phyloP scores from a whole-genome alignment of 2,329 filamentous ascomycete genomes.

The Bipolaris bicolor region DNA sequence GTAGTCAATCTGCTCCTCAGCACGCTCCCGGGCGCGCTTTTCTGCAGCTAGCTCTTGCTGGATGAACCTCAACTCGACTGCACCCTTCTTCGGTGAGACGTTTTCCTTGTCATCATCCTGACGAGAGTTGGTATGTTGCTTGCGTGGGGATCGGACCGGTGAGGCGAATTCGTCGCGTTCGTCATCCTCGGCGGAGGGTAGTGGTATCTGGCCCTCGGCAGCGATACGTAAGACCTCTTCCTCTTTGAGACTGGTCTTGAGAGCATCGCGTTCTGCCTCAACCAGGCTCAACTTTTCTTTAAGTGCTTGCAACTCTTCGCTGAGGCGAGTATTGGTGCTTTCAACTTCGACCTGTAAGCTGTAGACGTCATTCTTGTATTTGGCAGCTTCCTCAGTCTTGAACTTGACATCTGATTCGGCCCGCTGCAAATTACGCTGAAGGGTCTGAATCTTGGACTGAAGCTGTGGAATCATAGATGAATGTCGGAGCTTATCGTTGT shows the following conservation, averaged over 20 bases:
- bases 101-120: conserved; percentile 56
- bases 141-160: conserved; percentile 60
- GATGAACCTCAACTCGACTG: conserved; percentile 55
- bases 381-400: conserved; percentile 41
- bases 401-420: conserved; percentile 41
- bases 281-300: conserved; percentile 68
- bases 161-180: conserved; percentile 68
- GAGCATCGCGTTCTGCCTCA: conserved; percentile 76
- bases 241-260: conserved; percentile 73
- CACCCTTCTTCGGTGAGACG: conserved; percentile 51
- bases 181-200: conserved; percentile 60
- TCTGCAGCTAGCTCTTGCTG: conserved; percentile 60
- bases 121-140: conserved; percentile 54
- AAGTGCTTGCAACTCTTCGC: conserved; percentile 69
- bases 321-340: conserved; percentile 67
- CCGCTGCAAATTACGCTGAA: conserved; percentile 35
- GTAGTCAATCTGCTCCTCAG: conserved; percentile 76
- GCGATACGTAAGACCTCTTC: conserved; percentile 76
- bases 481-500: conserved; percentile 33
- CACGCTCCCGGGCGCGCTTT: conserved; percentile 67
- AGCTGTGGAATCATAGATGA: conserved; percentile 34
- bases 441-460: conserved; percentile 37
- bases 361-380: conserved; percentile 53
- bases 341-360: conserved; percentile 58
- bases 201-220: conserved; percentile 71